Percentiles rank a stretch among this genome's conserved stretches.
These are phyloP conservation scores for Inonotus obliquus DNA, from an alignment of 1,284 basidiomycete species.

Conservation along the genomic window DNA sequence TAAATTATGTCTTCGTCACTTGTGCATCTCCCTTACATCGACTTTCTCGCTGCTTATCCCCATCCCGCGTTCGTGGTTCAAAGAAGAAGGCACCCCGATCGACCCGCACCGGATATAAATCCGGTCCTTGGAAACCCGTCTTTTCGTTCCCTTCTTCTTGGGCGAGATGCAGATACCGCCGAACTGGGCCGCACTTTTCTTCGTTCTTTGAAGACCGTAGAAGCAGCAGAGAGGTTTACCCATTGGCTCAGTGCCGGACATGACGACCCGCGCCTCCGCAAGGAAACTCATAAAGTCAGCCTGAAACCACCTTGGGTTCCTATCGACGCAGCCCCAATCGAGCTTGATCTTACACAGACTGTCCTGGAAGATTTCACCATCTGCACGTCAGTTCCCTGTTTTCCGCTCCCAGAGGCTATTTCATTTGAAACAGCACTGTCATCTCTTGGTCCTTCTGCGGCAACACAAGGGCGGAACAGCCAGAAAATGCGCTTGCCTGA, in stretches of 20 bases:
- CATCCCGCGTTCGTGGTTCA: conserved; percentile 23
- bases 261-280: background rate
- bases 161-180: conserved; percentile 15
- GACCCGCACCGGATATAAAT: conserved; percentile 13
- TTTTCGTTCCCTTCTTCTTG: conserved; percentile 20
- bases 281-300: conserved; percentile 15
- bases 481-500: conserved; percentile 14
- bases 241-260: conserved; percentile 13
- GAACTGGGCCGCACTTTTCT: conserved; percentile 9
- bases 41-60: conserved; percentile 21
- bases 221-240: conserved; percentile 10
- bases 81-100: conserved; percentile 2
- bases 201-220: conserved; percentile 12
- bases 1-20: conserved; percentile 1
- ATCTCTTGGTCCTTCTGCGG: background rate
- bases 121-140: conserved; percentile 21
- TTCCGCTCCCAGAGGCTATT: conserved; percentile 5
- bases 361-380: conserved; percentile 18
- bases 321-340: conserved; percentile 4
- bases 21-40: conserved; percentile 13
- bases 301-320: conserved; percentile 18
- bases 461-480: conserved; percentile 3
- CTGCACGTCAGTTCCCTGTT: conserved; percentile 20
- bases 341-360: conserved; percentile 19
- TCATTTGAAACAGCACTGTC: background rate